Percentiles rank a stretch among this genome's conserved stretches.
phyloP scores from a whole-genome alignment of 2,329 filamentous ascomycete species.

The Pleomassaria siparia region DNA sequence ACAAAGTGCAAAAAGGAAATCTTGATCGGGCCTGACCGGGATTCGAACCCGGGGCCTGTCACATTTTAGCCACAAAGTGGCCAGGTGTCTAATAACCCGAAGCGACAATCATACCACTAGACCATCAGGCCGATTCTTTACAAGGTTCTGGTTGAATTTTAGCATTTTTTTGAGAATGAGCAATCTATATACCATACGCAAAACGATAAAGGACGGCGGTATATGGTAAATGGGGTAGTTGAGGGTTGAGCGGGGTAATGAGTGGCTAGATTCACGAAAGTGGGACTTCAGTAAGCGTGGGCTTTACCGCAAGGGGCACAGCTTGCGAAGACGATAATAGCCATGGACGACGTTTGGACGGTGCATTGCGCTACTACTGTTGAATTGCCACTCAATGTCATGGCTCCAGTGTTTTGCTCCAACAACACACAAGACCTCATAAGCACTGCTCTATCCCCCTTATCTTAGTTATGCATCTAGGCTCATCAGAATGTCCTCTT shows the following conservation, averaged over 20 bases:
- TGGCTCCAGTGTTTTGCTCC: not conserved
- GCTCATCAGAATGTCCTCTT: no score
- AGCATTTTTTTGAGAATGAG: not conserved
- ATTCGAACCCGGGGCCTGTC: slow-evolving; percentile 44
- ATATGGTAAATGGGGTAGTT: not conserved
- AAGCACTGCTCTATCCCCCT: no score
- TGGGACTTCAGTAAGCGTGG: not conserved
- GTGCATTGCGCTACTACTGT: not conserved
- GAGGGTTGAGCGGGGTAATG: not conserved
- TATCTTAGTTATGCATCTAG: no score
- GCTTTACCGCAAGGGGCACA: not conserved
- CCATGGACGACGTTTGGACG: not conserved
- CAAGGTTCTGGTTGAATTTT: slow-evolving; percentile 3
- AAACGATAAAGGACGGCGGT: not conserved
- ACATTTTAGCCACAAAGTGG: slow-evolving; percentile 17
- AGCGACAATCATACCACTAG: slow-evolving; percentile 12
- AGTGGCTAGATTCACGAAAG: not conserved
- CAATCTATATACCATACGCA: not conserved
- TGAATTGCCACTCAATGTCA: not conserved
- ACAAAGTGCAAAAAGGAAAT: no score
- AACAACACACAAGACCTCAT: no score
- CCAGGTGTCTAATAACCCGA: slow-evolving; percentile 7
- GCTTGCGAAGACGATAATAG: not conserved
- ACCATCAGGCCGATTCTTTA: slow-evolving; percentile 10
- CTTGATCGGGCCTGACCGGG: no score